Conservation (phyloP, 176 grass and related monocot genomes). For the Oryza glaberrima region DNA sequence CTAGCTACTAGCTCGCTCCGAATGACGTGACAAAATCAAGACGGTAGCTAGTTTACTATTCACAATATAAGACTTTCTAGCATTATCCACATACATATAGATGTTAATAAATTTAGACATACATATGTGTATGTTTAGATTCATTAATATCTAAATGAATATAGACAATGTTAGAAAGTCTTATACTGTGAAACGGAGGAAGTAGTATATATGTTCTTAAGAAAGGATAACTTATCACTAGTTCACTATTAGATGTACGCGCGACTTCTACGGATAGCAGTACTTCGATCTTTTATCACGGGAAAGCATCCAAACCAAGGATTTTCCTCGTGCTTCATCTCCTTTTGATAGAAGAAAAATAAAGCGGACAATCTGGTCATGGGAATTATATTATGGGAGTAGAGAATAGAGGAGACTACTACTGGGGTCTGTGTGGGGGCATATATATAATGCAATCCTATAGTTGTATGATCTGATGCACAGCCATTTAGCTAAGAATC, state of each 20-base stretch:
- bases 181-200: too few relatives aligned
- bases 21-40: not conserved
- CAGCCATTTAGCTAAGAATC: not conserved
- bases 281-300: not conserved
- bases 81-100: too few relatives aligned
- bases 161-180: too few relatives aligned
- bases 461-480: not conserved
- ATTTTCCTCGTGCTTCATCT: constrained; percentile 8
- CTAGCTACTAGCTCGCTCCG: not conserved
- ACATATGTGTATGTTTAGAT: too few relatives aligned
- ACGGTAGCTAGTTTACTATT: not conserved
- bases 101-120: too few relatives aligned
- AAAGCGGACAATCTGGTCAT: not conserved
- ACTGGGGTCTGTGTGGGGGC: not conserved
- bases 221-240: not conserved
- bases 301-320: not conserved
- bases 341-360: not conserved
- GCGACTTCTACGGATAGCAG: not conserved
- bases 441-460: not conserved
- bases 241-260: not conserved
- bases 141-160: too few relatives aligned
- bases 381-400: not conserved
- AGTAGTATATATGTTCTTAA: not conserved
- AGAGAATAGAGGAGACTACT: not conserved
- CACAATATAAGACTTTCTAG: too few relatives aligned